Conservation (phyloP, 495 filamentous ascomycete genomes). For the Penicillium tannophilum region DNA sequence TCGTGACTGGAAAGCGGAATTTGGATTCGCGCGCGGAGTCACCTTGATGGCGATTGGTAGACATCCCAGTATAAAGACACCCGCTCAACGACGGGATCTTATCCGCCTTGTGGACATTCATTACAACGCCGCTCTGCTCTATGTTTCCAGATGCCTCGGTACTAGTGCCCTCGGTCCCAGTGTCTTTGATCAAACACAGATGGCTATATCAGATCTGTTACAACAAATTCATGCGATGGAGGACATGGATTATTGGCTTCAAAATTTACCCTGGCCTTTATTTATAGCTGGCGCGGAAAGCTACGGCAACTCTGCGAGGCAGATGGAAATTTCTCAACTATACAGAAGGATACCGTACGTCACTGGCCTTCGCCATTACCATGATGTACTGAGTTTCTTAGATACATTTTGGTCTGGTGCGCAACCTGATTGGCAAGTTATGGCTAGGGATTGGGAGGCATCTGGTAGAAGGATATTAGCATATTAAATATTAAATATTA, state of each 20-base stretch:
- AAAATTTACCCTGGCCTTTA: neutral
- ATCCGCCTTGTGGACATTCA: constrained; percentile 1
- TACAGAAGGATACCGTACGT: neutral
- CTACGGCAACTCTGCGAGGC: neutral
- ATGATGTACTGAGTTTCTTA: constrained; percentile 2
- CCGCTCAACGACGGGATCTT: neutral
- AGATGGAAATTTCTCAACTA: neutral
- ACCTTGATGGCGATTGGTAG: constrained; percentile 2
- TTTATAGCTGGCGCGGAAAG: neutral
- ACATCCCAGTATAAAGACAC: neutral
- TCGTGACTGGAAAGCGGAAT: constrained; percentile 1
- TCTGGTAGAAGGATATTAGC: constrained; percentile 3
- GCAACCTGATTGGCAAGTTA: neutral
- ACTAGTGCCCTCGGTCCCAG: neutral
- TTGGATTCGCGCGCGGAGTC: neutral
- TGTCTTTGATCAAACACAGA: neutral
- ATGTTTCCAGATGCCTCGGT: neutral
- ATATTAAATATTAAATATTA: neutral
- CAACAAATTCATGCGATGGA: neutral
- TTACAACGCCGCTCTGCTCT: neutral
- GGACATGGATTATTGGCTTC: constrained; percentile 1
- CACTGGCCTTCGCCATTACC: neutral
- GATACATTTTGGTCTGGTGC: neutral
- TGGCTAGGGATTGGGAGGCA: neutral
- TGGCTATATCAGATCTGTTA: neutral